Percentiles rank a stretch among this genome's conserved stretches.
Conservation (phyloP, 306 rosid species). For the Astragalus membranaceus region DNA sequence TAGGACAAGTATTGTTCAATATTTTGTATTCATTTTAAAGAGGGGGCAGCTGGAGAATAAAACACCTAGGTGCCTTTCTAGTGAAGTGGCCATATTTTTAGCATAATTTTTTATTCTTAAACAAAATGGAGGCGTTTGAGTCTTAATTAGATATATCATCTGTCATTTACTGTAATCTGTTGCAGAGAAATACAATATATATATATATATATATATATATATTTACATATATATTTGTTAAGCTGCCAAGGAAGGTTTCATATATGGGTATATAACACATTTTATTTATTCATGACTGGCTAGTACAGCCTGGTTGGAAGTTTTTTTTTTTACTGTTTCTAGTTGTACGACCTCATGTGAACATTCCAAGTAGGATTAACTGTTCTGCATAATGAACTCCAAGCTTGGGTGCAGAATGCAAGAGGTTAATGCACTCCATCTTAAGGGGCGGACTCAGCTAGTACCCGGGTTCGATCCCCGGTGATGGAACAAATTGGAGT, state of each 20-base stretch:
- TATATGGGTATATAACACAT: too few relatives aligned
- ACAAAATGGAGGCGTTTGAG: neutral
- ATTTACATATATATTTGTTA: neutral
- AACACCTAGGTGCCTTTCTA: neutral
- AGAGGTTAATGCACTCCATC: too few relatives aligned
- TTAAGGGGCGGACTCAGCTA: too few relatives aligned
- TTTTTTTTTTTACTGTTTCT: neutral
- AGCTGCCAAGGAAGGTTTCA: neutral
- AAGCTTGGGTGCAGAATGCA: too few relatives aligned
- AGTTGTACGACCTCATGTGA: neutral
- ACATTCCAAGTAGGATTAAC: too few relatives aligned
- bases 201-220: too few relatives aligned
- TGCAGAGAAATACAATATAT: neutral
- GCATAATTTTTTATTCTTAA: neutral
- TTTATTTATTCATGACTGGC: neutral
- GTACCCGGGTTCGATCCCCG: too few relatives aligned
- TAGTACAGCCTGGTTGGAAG: neutral
- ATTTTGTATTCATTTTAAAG: neutral
- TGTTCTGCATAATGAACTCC: too few relatives aligned
- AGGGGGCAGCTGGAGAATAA: neutral
- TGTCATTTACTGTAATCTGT: neutral
- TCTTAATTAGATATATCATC: neutral
- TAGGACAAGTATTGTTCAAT: neutral
- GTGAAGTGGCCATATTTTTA: neutral
- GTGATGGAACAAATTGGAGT: too few relatives aligned